phyloP scores from a whole-genome alignment of 495 filamentous ascomycete species.

The Penicillium canescens region DNA sequence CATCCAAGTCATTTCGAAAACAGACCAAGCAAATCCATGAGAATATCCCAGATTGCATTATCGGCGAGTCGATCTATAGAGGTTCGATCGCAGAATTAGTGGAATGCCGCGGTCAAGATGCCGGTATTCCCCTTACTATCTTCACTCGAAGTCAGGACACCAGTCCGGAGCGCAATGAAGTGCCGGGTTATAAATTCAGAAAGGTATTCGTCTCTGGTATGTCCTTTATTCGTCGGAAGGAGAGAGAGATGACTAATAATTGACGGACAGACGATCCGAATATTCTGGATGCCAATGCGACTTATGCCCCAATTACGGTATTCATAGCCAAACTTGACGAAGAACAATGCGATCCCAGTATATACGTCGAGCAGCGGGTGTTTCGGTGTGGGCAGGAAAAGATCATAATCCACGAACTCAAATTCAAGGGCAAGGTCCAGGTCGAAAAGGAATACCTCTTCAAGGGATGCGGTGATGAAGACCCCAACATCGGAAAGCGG shows the following conservation, averaged over 20 bases:
- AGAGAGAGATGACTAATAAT: not conserved
- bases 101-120: not conserved
- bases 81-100: conserved; percentile 8
- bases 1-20: not conserved
- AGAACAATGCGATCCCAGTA: conserved; percentile 6
- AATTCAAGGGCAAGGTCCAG: conserved; percentile 7
- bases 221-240: not conserved
- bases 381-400: conserved; percentile 4
- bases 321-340: conserved; percentile 13
- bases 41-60: not conserved
- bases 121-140: conserved; percentile 6
- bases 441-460: conserved; percentile 15
- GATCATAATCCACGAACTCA: conserved; percentile 10
- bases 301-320: conserved; percentile 7
- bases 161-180: conserved; percentile 5
- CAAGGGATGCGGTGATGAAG: conserved; percentile 15
- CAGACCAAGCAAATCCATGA: too few relatives aligned
- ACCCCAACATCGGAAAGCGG: conserved; percentile 9
- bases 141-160: conserved; percentile 11
- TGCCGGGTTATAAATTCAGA: conserved; percentile 11
- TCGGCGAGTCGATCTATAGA: conserved; percentile 5
- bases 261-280: conserved; percentile 7
- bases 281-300: conserved; percentile 5
- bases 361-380: conserved; percentile 13
- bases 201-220: conserved; percentile 15